These are phyloP conservation scores for Talaromyces trachyspermus DNA, from an alignment of 495 filamentous ascomycete genomes.

Conservation along the genomic window DNA sequence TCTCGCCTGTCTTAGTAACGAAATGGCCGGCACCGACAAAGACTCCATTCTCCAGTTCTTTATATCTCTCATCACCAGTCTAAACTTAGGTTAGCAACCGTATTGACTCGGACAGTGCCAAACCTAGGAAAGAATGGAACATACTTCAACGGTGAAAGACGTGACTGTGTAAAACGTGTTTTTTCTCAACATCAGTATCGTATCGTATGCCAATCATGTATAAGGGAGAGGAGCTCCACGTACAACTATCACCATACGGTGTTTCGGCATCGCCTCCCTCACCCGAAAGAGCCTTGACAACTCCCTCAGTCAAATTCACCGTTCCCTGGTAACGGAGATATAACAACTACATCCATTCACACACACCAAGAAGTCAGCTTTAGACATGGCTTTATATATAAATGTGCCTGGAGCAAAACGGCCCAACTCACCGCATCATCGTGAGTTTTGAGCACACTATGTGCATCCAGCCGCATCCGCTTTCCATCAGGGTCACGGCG, in stretches of 20 bases:
- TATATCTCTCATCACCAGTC: conserved; percentile 43
- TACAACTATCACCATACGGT: conserved; percentile 49
- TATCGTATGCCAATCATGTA: not conserved
- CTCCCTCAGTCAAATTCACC: conserved; percentile 25
- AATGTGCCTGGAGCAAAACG: not conserved
- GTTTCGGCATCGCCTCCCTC: conserved; percentile 42
- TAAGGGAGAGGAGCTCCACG: conserved; percentile 23
- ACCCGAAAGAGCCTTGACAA: conserved; percentile 31
- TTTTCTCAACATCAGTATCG: not conserved
- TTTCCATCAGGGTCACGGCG: conserved; percentile 38
- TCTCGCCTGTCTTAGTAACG: conserved; percentile 44
- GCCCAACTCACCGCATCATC: conserved; percentile 20
- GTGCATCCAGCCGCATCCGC: conserved; percentile 45
- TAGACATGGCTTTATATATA: too few relatives aligned
- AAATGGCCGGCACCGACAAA: conserved; percentile 51
- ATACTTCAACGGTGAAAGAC: conserved; percentile 43
- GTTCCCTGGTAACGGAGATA: conserved; percentile 45
- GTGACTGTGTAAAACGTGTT: too few relatives aligned
- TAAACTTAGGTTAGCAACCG: conserved; percentile 7
- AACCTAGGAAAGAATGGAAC: not conserved
- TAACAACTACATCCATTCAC: conserved; percentile 20
- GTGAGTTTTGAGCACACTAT: conserved; percentile 32
- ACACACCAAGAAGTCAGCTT: not conserved
- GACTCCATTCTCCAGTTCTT: conserved; percentile 41
- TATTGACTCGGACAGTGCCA: not conserved